A percentile compares a stretch with the other conserved stretches of the same genome.
Evolutionary conservation across 345 rosid species (phyloP).

Genomic region (Citrus sp.): DNA sequence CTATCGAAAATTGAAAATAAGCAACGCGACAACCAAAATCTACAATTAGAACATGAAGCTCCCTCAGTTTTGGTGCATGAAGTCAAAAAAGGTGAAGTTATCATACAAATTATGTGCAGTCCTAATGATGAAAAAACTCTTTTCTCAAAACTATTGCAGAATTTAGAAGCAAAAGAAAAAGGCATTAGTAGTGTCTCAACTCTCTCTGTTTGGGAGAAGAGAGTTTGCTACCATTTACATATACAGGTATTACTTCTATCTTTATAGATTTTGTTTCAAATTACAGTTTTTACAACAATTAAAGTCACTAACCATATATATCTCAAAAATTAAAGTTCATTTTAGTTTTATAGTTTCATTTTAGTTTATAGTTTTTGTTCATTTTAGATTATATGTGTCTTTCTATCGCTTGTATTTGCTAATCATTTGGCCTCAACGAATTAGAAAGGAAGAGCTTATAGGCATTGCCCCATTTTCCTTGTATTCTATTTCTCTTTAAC

Average conservation of each 20-base stretch:
- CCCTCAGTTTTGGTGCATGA: conserved; percentile 26
- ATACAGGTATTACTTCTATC: conserved; percentile 9
- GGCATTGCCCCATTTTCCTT: too few species aligned
- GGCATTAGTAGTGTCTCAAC: conserved; percentile 26
- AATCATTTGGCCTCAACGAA: too few species aligned
- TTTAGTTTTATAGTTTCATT: neutral
- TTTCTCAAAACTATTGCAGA: conserved; percentile 23
- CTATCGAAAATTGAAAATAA: neutral
- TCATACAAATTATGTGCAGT: conserved; percentile 24
- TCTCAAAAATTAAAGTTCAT: neutral
- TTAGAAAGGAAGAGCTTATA: too few species aligned
- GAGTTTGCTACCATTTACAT: conserved; percentile 28
- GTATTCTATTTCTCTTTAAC: too few species aligned
- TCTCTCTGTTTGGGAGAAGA: conserved; percentile 18
- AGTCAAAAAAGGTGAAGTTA: conserved; percentile 24
- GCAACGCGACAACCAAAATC: neutral
- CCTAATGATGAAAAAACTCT: neutral
- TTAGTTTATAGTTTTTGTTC: neutral
- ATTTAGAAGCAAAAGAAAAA: conserved; percentile 28
- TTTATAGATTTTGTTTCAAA: neutral
- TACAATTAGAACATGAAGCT: neutral
- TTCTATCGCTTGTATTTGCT: too few species aligned
- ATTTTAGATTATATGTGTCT: too few species aligned
- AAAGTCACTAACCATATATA: too few species aligned
- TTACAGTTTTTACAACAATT: too few species aligned